Conservation (phyloP, 2,329 filamentous ascomycete genomes). For the Botryosphaeria dothidea region DNA sequence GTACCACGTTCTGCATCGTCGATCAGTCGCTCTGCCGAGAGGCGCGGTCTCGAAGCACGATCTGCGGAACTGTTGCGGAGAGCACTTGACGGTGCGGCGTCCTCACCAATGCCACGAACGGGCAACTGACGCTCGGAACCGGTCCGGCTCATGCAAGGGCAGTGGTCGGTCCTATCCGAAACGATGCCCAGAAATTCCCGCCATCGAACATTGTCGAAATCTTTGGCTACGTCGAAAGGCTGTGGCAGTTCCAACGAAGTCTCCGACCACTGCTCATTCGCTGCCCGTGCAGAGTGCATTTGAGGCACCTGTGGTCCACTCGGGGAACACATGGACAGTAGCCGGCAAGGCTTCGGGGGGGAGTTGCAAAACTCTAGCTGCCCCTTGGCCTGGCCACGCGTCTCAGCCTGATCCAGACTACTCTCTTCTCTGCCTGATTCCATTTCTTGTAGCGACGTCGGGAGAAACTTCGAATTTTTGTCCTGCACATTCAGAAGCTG, state of each 20-base stretch:
- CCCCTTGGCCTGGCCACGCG: conserved; percentile 4
- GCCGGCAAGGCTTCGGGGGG: conserved; percentile 3
- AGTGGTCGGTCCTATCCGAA: conserved; percentile 9
- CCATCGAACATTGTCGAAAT: conserved; percentile 12
- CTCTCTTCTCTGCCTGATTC: neutral
- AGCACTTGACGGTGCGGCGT: neutral
- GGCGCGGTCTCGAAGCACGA: neutral
- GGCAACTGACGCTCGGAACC: neutral
- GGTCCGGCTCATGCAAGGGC: neutral
- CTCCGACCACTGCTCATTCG: neutral
- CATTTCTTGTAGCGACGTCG: conserved; percentile 8
- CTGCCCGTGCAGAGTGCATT: neutral
- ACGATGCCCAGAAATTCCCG: neutral
- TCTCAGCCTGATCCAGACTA: conserved; percentile 6
- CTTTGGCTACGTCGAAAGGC: neutral
- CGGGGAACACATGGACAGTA: neutral
- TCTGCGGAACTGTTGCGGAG: neutral
- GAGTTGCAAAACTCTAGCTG: neutral
- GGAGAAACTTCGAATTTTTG: neutral
- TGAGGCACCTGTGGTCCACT: neutral
- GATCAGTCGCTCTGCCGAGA: conserved; percentile 12
- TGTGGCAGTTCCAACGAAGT: neutral
- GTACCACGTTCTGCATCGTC: neutral
- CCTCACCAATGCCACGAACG: neutral
- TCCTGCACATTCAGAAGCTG: neutral